These are phyloP conservation scores for Fusarium nematophilum DNA, from an alignment of 2,329 filamentous ascomycete genomes.

Conservation along the genomic window DNA sequence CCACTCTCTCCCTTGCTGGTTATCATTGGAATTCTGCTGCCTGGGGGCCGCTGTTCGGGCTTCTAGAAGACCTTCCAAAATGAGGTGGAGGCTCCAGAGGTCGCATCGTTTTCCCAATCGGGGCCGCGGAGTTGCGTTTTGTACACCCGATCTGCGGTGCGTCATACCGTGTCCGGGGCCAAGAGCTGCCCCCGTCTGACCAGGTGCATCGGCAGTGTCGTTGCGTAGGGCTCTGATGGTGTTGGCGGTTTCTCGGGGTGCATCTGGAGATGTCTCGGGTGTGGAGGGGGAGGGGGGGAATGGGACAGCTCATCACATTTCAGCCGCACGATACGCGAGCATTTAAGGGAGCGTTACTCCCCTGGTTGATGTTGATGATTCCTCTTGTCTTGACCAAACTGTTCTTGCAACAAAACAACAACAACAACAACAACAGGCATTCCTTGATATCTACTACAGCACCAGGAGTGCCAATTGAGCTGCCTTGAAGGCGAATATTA, in stretches of 20 bases:
- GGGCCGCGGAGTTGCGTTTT: slow-evolving; percentile 22
- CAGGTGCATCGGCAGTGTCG: slow-evolving; percentile 30
- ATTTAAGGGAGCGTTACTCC: slow-evolving; percentile 33
- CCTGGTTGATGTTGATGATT: neutral
- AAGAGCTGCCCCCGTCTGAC: slow-evolving; percentile 35
- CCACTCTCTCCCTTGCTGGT: slow-evolving; percentile 6
- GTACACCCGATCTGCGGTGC: slow-evolving; percentile 23
- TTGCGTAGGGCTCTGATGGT: slow-evolving; percentile 25
- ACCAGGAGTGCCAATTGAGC: slow-evolving; percentile 37
- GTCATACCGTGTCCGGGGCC: slow-evolving; percentile 35
- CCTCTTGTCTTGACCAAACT: slow-evolving; percentile 8
- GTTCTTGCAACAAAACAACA: too few relatives aligned
- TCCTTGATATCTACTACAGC: slow-evolving; percentile 38
- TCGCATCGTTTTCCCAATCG: slow-evolving; percentile 22
- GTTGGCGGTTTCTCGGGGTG: slow-evolving; percentile 20
- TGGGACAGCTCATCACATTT: slow-evolving; percentile 23
- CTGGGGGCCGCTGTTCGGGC: slow-evolving; percentile 14
- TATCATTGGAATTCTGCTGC: slow-evolving; percentile 27
- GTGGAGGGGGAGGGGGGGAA: slow-evolving; percentile 8
- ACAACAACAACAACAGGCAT: slow-evolving; percentile 26
- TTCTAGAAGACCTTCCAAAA: slow-evolving; percentile 18
- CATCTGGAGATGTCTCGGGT: slow-evolving; percentile 13
- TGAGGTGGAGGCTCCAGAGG: slow-evolving; percentile 19
- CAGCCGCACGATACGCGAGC: slow-evolving; percentile 19
- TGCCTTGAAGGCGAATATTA: slow-evolving; percentile 32